Evolutionary conservation across 2,329 filamentous ascomycete species (phyloP).

Genomic region (Lachnellula occidentalis): DNA sequence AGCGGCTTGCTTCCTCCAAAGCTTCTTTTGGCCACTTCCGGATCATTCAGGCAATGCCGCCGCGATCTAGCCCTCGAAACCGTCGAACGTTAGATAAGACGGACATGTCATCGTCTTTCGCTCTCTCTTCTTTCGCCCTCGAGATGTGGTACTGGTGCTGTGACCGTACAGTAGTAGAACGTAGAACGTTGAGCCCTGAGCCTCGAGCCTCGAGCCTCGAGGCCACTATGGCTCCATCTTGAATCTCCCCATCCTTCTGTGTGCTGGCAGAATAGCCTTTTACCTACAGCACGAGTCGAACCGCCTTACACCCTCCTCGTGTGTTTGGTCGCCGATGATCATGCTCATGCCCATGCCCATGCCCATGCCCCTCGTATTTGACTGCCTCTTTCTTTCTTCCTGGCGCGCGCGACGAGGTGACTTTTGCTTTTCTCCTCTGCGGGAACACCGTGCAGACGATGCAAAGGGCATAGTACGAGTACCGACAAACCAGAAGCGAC

Average conservation of each 20-base stretch:
- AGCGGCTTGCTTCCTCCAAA: background rate
- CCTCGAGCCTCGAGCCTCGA: background rate
- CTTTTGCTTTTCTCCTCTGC: background rate
- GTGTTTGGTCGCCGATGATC: no score
- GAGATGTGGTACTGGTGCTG: background rate
- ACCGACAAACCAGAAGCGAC: background rate
- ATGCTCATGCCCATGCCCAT: background rate
- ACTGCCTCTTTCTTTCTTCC: background rate
- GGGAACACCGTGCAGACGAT: no score
- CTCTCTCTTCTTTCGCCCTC: background rate
- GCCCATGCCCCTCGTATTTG: background rate
- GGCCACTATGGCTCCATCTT: background rate
- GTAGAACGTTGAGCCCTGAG: background rate
- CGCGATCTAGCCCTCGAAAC: constrained; percentile 3
- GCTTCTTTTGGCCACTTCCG: background rate
- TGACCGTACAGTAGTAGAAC: background rate
- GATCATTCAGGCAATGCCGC: background rate
- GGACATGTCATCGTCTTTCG: background rate
- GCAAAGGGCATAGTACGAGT: background rate
- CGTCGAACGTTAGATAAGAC: constrained; percentile 9
- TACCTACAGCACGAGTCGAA: background rate
- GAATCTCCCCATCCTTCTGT: background rate
- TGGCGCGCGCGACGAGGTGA: background rate
- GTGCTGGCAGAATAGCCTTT: background rate
- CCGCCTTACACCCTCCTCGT: background rate